Percentiles rank a stretch among this genome's conserved stretches.
These are phyloP conservation scores for Porphyridium purpureum DNA, from an alignment of 23 red algal species.

Conservation along the genomic window DNA sequence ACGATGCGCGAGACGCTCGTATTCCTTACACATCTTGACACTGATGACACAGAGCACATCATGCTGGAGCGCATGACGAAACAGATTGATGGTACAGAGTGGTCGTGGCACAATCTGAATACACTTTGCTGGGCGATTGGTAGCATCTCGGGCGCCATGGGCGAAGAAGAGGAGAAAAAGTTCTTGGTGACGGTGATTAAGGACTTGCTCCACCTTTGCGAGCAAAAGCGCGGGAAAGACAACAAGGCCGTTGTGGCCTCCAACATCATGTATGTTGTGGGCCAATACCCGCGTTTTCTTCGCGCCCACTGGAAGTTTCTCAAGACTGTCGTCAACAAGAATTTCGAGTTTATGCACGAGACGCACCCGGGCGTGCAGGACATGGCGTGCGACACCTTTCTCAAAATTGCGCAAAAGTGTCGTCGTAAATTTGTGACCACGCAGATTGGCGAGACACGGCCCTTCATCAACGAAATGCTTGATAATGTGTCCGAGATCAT, in stretches of 20 bases:
- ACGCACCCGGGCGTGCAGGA: slow-evolving; percentile 96
- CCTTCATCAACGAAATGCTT: slow-evolving; percentile 86
- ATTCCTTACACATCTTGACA: slow-evolving; percentile 77
- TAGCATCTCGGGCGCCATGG: slow-evolving; percentile 91
- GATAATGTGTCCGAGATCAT: slow-evolving; percentile 69
- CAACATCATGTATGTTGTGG: slow-evolving; percentile 99
- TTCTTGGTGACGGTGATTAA: slow-evolving; percentile 95
- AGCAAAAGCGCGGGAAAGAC: slow-evolving; percentile 95
- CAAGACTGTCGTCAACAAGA: slow-evolving; percentile 97
- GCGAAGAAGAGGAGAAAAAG: slow-evolving; percentile 79
- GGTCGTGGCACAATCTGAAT: slow-evolving; percentile 96
- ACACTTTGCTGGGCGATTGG: slow-evolving; percentile 99
- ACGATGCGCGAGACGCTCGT: slow-evolving; percentile 89
- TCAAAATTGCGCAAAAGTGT: slow-evolving; percentile 96
- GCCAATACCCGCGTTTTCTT: slow-evolving; percentile 94
- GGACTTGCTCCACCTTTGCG: slow-evolving; percentile 81
- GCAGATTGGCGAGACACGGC: slow-evolving; percentile 43
- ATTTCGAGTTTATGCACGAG: slow-evolving; percentile 99
- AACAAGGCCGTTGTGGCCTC: slow-evolving; percentile 98
- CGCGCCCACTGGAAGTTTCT: slow-evolving; percentile 97
- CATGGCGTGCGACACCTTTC: slow-evolving; percentile 99
- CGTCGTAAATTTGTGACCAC: slow-evolving; percentile 65
- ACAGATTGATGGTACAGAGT: slow-evolving; percentile 81
- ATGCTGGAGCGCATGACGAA: slow-evolving; percentile 75
- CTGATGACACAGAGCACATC: slow-evolving; percentile 71